A percentile compares a stretch with the other conserved stretches of the same genome.
phyloP scores from a whole-genome alignment of 2,329 filamentous ascomycete species.

The Verticillium isaacii region DNA sequence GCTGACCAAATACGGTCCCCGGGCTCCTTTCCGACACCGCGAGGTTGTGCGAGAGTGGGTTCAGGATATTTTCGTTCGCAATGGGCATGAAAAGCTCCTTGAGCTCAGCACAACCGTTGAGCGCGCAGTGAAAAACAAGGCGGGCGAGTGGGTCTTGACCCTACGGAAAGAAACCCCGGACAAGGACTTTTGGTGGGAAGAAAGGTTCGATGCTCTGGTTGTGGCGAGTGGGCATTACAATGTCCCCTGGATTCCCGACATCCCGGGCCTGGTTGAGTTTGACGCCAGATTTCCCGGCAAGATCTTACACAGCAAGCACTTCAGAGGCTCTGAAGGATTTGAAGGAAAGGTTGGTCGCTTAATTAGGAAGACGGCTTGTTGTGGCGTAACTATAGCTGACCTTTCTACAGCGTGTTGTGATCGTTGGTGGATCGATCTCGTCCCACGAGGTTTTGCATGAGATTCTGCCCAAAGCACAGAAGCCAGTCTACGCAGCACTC shows the following conservation, averaged over 20 bases:
- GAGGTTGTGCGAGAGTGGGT: constrained; percentile 49
- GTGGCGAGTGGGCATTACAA: constrained; percentile 36
- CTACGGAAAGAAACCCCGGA: constrained; percentile 34
- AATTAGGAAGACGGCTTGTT: too few species aligned
- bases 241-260: constrained; percentile 32
- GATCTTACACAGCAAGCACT: constrained; percentile 35
- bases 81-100: constrained; percentile 27
- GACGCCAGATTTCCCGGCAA: constrained; percentile 28
- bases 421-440: constrained; percentile 54
- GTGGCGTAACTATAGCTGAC: too few species aligned
- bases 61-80: constrained; percentile 29
- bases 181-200: constrained; percentile 33
- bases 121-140: constrained; percentile 34
- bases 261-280: constrained; percentile 34
- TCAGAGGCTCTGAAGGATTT: constrained; percentile 21
- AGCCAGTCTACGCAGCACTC: constrained; percentile 43
- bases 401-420: constrained; percentile 39
- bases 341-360: constrained; percentile 12
- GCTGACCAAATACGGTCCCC: constrained; percentile 41
- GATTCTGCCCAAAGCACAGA: constrained; percentile 37
- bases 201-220: constrained; percentile 34
- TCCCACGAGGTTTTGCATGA: constrained; percentile 53
- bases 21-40: constrained; percentile 52
- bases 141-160: constrained; percentile 42
- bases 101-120: constrained; percentile 54